A percentile compares a stretch with the other conserved stretches of the same genome.
phyloP scores from a whole-genome alignment of 331 rosid species.

The Pyrus hybrid region DNA sequence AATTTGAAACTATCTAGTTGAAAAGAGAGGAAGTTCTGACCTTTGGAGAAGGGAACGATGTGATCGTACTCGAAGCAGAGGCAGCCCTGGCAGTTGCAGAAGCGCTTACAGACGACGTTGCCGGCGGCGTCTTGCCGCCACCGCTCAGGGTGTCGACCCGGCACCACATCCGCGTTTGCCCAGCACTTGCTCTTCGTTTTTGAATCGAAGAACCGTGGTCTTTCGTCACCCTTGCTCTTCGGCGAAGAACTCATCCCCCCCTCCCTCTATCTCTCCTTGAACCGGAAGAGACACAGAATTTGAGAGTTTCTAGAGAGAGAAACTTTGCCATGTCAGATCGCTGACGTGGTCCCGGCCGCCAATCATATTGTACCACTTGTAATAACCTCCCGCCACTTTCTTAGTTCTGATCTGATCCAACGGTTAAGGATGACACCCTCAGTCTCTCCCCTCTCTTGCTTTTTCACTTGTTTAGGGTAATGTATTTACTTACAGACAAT shows the following conservation, averaged over 20 bases:
- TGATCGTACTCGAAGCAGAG: constrained; percentile 97
- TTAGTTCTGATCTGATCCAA: too few relatives aligned
- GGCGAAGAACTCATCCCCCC: not conserved
- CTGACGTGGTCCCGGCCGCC: too few relatives aligned
- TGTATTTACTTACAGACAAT: too few relatives aligned
- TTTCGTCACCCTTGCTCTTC: constrained; percentile 26
- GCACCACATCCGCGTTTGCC: constrained; percentile 54
- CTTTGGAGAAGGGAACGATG: constrained; percentile 46
- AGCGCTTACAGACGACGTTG: constrained; percentile 85
- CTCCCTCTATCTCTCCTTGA: too few relatives aligned
- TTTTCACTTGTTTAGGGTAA: too few relatives aligned
- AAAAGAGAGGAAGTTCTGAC: not conserved
- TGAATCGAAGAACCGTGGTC: constrained; percentile 65
- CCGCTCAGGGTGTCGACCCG: constrained; percentile 91
- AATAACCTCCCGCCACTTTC: too few relatives aligned
- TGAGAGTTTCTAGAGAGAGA: too few relatives aligned
- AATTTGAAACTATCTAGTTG: not conserved
- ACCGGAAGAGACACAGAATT: too few relatives aligned
- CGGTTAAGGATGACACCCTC: too few relatives aligned
- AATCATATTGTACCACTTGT: too few relatives aligned
- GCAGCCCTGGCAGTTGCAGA: constrained; percentile 80
- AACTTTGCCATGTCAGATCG: too few relatives aligned
- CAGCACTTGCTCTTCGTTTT: constrained; percentile 64
- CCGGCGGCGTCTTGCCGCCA: constrained; percentile 95
- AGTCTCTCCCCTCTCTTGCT: too few relatives aligned